Conservation (phyloP, 2,329 filamentous ascomycete genomes). For the Leptographium galeiforme region DNA sequence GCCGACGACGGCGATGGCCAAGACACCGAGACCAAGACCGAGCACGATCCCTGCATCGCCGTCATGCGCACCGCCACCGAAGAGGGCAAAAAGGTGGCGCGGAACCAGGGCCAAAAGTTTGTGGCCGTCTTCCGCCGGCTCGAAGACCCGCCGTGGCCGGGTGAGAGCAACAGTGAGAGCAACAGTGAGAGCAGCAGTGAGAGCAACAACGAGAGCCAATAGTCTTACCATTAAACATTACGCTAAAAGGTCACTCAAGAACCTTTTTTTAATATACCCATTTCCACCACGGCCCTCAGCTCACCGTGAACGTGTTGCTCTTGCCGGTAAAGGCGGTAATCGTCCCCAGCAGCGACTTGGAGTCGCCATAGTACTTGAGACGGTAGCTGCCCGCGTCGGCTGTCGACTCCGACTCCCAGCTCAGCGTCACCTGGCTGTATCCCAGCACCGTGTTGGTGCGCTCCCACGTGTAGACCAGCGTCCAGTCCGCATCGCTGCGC, state of each 20-base stretch:
- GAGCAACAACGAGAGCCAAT: neutral
- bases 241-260: neutral
- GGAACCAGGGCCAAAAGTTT: slow-evolving; percentile 83
- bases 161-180: neutral
- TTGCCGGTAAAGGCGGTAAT: slow-evolving; percentile 34
- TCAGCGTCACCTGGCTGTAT: slow-evolving; percentile 60
- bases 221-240: neutral
- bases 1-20: neutral
- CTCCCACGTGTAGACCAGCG: slow-evolving; percentile 66
- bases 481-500: slow-evolving; percentile 71
- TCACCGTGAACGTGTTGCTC: slow-evolving; percentile 17
- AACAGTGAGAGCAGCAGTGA: neutral
- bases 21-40: slow-evolving; percentile 26
- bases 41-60: slow-evolving; percentile 52
- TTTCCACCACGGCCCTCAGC: neutral
- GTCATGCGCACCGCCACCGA: slow-evolving; percentile 79
- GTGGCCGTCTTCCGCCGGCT: slow-evolving; percentile 75
- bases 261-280: too few relatives aligned
- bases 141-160: slow-evolving; percentile 62
- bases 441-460: slow-evolving; percentile 56
- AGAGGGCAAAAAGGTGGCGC: slow-evolving; percentile 90
- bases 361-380: slow-evolving; percentile 69
- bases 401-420: slow-evolving; percentile 62
- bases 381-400: slow-evolving; percentile 54
- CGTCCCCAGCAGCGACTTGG: slow-evolving; percentile 50